These are phyloP conservation scores for Dactylis glomerata DNA, from an alignment of 176 grass and related monocot species.

Conservation along the genomic window DNA sequence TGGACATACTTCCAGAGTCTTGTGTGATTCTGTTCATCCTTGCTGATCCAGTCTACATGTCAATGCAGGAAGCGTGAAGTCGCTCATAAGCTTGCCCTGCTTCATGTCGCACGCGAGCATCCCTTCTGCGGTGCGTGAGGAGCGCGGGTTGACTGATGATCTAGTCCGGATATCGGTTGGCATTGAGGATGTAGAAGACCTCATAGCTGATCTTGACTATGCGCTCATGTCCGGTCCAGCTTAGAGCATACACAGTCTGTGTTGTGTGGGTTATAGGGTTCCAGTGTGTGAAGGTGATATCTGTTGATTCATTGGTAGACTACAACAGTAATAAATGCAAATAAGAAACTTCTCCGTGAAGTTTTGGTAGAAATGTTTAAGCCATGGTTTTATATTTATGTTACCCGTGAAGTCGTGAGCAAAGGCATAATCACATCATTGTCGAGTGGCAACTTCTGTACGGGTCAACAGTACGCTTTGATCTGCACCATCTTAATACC, in stretches of 20 bases:
- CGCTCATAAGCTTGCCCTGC: conserved; percentile 91
- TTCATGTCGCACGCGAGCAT: conserved; percentile 98
- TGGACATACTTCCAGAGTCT: not conserved
- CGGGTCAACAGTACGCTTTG: too few species aligned
- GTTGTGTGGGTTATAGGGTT: not conserved
- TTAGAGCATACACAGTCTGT: not conserved
- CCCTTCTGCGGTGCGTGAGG: conserved; percentile 55
- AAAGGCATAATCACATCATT: too few species aligned
- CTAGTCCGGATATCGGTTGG: conserved; percentile 86
- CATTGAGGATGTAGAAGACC: conserved; percentile 84
- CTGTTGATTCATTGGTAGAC: conserved; percentile 15
- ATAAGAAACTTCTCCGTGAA: not conserved
- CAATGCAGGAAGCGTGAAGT: conserved; percentile 87
- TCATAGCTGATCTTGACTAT: conserved; percentile 75
- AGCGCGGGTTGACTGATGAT: conserved; percentile 77
- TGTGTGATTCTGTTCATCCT: not conserved
- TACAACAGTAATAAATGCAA: not conserved
- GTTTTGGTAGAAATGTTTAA: not conserved
- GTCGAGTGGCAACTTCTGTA: too few species aligned
- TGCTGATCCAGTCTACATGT: not conserved
- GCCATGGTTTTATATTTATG: not conserved
- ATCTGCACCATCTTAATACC: too few species aligned
- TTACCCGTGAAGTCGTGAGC: too few species aligned
- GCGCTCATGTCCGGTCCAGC: conserved; percentile 54
- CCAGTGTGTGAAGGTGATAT: not conserved